Conservation (phyloP, 2,329 filamentous ascomycete species). For the Aspergillus vadensis region DNA sequence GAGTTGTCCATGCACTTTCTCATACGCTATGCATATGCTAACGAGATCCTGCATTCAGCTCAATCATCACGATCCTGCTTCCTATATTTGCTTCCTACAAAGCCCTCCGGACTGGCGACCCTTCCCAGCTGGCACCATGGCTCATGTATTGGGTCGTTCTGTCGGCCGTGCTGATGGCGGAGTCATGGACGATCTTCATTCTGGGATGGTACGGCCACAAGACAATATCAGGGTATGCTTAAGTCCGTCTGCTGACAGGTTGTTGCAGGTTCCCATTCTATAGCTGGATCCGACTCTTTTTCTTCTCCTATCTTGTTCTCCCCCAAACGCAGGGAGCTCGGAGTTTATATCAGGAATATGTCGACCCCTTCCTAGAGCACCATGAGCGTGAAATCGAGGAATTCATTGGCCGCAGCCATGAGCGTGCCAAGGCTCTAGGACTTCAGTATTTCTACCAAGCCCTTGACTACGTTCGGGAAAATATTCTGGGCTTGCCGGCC, state of each 20-base stretch:
- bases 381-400: conserved; percentile 90
- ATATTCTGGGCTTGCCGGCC: conserved; percentile 75
- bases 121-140: conserved; percentile 90
- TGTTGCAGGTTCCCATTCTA: conserved; percentile 82
- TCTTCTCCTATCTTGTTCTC: conserved; percentile 93
- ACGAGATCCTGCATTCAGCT: conserved; percentile 56
- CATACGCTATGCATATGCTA: conserved; percentile 9
- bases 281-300: conserved; percentile 80
- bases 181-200: conserved; percentile 86
- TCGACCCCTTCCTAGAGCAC: conserved; percentile 83
- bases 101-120: conserved; percentile 88
- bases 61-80: conserved; percentile 85
- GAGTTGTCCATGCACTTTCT: neutral
- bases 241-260: neutral
- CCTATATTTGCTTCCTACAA: conserved; percentile 98
- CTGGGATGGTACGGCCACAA: conserved; percentile 66
- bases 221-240: neutral
- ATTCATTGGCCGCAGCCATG: conserved; percentile 80
- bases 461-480: conserved; percentile 72
- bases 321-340: conserved; percentile 94
- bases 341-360: conserved; percentile 77
- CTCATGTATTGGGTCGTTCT: conserved; percentile 99
- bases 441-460: conserved; percentile 72
- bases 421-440: conserved; percentile 73
- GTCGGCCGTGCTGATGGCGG: conserved; percentile 75